phyloP scores from a whole-genome alignment of 2,329 filamentous ascomycete species.

The Colletotrichum graminicola region DNA sequence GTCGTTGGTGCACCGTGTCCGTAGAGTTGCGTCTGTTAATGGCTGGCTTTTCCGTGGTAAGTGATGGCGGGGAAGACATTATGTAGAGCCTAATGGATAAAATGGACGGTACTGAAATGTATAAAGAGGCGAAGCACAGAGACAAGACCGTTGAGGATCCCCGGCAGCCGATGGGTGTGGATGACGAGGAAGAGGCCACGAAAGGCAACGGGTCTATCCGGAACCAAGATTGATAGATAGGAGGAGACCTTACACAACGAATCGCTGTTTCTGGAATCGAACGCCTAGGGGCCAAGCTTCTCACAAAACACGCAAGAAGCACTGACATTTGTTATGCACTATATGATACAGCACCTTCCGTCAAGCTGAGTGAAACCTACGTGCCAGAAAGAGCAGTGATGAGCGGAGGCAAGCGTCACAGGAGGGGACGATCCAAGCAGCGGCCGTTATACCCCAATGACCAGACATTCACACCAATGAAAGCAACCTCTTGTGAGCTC shows the following conservation, averaged over 20 bases:
- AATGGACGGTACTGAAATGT: not conserved
- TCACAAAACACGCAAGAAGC: no score
- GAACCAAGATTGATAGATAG: not conserved
- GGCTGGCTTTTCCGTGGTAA: slow-evolving; percentile 7
- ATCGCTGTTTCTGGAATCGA: not conserved
- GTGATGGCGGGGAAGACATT: not conserved
- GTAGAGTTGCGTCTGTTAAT: slow-evolving; percentile 15
- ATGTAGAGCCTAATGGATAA: not conserved
- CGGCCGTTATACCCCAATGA: not conserved
- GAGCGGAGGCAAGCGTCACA: not conserved
- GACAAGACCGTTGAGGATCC: not conserved
- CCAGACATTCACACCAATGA: not conserved
- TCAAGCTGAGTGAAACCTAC: no score
- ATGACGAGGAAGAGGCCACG: not conserved
- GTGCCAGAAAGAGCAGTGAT: not conserved
- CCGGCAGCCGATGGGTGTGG: not conserved
- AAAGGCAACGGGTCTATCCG: not conserved
- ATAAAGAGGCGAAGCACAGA: not conserved
- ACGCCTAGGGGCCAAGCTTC: not conserved
- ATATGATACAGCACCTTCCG: not conserved
- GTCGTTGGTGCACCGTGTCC: slow-evolving; percentile 17
- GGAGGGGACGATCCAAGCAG: no score
- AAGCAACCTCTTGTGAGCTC: not conserved
- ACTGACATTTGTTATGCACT: not conserved
- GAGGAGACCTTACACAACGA: not conserved